These are phyloP conservation scores for Eimeria necatrix DNA, from an alignment of 169 alveolate genomes.

Conservation along the genomic window DNA sequence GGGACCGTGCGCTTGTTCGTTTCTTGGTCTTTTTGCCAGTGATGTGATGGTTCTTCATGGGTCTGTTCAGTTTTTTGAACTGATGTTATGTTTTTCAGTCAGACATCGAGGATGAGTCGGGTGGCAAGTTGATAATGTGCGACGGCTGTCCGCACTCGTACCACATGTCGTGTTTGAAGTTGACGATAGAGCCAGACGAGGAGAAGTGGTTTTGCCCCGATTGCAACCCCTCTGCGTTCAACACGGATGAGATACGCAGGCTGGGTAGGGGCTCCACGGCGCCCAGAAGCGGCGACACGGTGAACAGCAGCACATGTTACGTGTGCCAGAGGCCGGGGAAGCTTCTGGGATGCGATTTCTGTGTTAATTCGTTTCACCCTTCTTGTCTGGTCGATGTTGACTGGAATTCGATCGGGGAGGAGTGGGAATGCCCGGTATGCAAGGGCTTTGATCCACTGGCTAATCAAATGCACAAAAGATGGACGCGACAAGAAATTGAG, in stretches of 20 bases:
- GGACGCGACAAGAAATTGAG: slow-evolving; percentile 91
- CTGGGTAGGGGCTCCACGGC: slow-evolving; percentile 81
- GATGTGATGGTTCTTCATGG: no score
- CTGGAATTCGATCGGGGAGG: slow-evolving; percentile 86
- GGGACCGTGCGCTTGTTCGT: no score
- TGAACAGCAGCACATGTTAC: slow-evolving; percentile 92
- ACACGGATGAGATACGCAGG: slow-evolving; percentile 85
- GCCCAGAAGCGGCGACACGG: slow-evolving; percentile 83
- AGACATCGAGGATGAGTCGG: slow-evolving; percentile 72
- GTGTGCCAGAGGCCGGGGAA: slow-evolving; percentile 94
- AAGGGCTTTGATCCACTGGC: slow-evolving; percentile 93
- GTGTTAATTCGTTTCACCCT: slow-evolving; percentile 94
- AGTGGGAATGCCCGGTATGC: slow-evolving; percentile 95
- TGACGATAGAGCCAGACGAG: slow-evolving; percentile 87
- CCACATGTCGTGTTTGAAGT: slow-evolving; percentile 89
- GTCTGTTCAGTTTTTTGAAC: neutral
- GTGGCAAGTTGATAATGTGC: slow-evolving; percentile 87
- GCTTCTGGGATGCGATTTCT: slow-evolving; percentile 93
- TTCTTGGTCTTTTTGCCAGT: no score
- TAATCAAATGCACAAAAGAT: slow-evolving; percentile 92
- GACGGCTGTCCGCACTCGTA: slow-evolving; percentile 96
- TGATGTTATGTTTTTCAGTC: neutral
- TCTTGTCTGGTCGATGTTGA: slow-evolving; percentile 92
- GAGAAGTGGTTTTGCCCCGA: slow-evolving; percentile 94
- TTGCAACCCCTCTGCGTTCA: slow-evolving; percentile 92